These are phyloP conservation scores for Thelonectria olida DNA, from an alignment of 2,329 filamentous ascomycete genomes.

Conservation along the genomic window DNA sequence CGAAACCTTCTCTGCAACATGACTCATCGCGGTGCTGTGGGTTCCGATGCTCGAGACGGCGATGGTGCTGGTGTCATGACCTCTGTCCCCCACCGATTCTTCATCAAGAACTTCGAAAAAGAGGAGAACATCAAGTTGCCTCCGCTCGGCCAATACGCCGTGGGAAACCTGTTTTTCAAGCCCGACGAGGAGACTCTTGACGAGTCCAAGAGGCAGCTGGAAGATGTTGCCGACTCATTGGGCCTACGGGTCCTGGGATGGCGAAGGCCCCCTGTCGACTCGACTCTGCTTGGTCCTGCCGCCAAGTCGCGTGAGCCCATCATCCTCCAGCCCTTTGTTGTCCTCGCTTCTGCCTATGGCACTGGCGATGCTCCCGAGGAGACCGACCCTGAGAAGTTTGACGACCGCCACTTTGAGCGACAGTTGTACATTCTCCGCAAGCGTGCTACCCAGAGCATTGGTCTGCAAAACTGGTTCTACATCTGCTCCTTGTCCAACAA, in stretches of 20 bases:
- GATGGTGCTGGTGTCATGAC: conserved; percentile 99
- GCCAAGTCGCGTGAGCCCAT: conserved; percentile 93
- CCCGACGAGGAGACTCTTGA: conserved; percentile 89
- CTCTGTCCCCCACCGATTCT: conserved; percentile 97
- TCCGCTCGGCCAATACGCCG: conserved; percentile 90
- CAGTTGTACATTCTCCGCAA: conserved; percentile 96
- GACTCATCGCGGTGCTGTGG: conserved; percentile 98
- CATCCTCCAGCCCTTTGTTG: conserved; percentile 95
- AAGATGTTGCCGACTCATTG: conserved; percentile 89
- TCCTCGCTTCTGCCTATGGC: conserved; percentile 86
- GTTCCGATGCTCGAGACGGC: conserved; percentile 96
- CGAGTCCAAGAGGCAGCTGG: conserved; percentile 91
- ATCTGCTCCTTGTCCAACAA: conserved; percentile 96
- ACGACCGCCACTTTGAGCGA: conserved; percentile 87
- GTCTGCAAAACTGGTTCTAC: conserved; percentile 98
- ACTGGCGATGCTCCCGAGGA: conserved; percentile 79
- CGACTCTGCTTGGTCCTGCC: conserved; percentile 89
- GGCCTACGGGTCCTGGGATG: conserved; percentile 93
- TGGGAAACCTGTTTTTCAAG: conserved; percentile 98
- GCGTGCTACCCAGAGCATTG: conserved; percentile 92
- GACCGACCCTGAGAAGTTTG: conserved; percentile 82
- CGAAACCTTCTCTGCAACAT: conserved; percentile 98
- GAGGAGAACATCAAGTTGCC: conserved; percentile 90
- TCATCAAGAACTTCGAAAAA: conserved; percentile 96
- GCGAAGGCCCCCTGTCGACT: conserved; percentile 95